These are phyloP conservation scores for Fusarium transvaalense DNA, from an alignment of 2,329 filamentous ascomycete species.

Conservation along the genomic window DNA sequence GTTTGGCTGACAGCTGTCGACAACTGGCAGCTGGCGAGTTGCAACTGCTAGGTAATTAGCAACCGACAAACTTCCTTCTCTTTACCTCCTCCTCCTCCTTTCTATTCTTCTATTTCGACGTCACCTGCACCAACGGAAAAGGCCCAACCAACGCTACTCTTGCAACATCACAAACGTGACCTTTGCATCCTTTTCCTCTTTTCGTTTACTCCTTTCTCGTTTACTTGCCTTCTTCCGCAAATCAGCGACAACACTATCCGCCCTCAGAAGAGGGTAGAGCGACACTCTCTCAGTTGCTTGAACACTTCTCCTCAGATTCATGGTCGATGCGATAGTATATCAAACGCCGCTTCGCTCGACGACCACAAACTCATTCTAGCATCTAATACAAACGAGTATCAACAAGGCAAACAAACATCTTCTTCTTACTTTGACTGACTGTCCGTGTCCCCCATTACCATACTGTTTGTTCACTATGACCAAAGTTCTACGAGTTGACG, in stretches of 20 bases:
- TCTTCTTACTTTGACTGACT: not conserved
- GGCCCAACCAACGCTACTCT: not conserved
- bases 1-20: slow-evolving; percentile 31
- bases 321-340: slow-evolving; percentile 27
- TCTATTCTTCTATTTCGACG: slow-evolving; percentile 1
- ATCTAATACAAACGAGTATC: not conserved
- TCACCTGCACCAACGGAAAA: slow-evolving; percentile 18
- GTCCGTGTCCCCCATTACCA: slow-evolving; percentile 8
- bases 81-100: slow-evolving; percentile 1
- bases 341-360: slow-evolving; percentile 14
- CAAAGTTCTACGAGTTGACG: slow-evolving; percentile 14
- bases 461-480: slow-evolving; percentile 31
- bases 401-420: slow-evolving; percentile 7
- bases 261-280: slow-evolving; percentile 3
- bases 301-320: slow-evolving; percentile 29
- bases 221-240: slow-evolving; percentile 6
- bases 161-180: slow-evolving; percentile 18
- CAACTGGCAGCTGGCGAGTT: slow-evolving; percentile 25
- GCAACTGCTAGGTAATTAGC: not conserved
- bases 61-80: slow-evolving; percentile 10
- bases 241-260: slow-evolving; percentile 5
- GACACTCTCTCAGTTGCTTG: slow-evolving; percentile 5
- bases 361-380: not conserved
- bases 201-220: slow-evolving; percentile 1
- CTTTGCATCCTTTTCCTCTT: slow-evolving; percentile 6